Base-by-base conservation (phyloP, 2,329 filamentous ascomycete genomes). In the Calonectria fujianensis region DNA sequence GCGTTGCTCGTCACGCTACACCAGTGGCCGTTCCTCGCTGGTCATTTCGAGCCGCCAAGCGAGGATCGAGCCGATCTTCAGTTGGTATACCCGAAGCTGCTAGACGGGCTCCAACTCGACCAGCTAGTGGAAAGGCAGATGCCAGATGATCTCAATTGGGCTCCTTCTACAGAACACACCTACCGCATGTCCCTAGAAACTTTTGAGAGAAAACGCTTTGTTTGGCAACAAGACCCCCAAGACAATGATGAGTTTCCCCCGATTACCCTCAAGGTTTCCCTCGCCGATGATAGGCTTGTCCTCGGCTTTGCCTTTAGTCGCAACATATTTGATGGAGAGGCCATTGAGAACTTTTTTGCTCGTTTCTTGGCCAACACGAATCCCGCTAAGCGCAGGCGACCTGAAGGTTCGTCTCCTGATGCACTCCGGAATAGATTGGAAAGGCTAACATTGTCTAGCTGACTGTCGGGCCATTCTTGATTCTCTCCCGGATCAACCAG, bases 241-340 rank as follows among this genome's bases (percentile, higher is more conserved):
- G 7, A 57, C 2, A 64, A 24, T 8, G 50, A 29, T 8, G 13
- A 14, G 16, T 73, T 73, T 18, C 39, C 66, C 3, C 77, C 77
- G 10, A 67, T 80, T 37, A 72, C 57, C 20, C 50, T 79, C 31
- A 74, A 59, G 39, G 24, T 73, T 52, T 69, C 51, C 5, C 50
- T 78, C 24, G 20, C 32, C 2, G 41, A 54, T 1, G 75, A 75
- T 8, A 31, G 51, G 11, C 7, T 79, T 13, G 51, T 78, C 41
- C 45, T 80, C 31, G 75, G 75, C 4, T 80, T 80, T 63, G 64
- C 76, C 5, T 74, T 80, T 41, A 75, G 74, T 39, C 64, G 77
- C 35, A 59, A 54, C 57, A 66, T 80, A 3, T 80, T 80, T 31
- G 79, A 80, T n/a, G 69, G 51, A 16, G 68, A 74, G 37, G 76